A percentile compares a stretch with the other conserved stretches of the same genome.
phyloP scores from a whole-genome alignment of 2,329 filamentous ascomycete species.

The Trichophyton benhamiae region DNA sequence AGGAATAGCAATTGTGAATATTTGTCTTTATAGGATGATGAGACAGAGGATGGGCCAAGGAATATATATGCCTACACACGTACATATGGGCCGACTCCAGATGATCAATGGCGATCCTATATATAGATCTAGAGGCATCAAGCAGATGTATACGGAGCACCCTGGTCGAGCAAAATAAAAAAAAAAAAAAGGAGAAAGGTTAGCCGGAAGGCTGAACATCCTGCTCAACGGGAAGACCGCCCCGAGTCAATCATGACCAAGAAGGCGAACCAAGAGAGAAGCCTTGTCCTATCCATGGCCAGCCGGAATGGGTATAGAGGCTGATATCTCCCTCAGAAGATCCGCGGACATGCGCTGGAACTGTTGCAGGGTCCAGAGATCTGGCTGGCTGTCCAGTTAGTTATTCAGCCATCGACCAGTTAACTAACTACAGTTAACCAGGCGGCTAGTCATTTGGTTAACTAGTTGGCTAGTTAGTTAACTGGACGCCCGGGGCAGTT shows the following conservation, averaged over 20 bases:
- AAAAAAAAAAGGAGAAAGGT: neutral
- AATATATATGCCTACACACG: neutral
- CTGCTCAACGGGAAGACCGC: neutral
- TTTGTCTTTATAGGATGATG: neutral
- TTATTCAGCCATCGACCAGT: neutral
- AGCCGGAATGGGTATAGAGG: constrained; percentile 1
- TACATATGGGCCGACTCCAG: neutral
- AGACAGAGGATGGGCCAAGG: neutral
- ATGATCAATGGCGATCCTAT: neutral
- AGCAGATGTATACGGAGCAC: neutral
- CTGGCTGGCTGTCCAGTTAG: neutral
- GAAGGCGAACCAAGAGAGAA: neutral
- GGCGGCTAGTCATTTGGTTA: neutral
- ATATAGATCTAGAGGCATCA: constrained; percentile 1
- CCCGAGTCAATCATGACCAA: constrained; percentile 1
- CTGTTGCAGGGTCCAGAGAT: neutral
- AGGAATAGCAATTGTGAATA: neutral
- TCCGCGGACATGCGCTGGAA: neutral
- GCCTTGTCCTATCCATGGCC: constrained; percentile 1
- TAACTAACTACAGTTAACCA: neutral
- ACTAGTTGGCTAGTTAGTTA: no score
- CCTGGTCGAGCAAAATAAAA: neutral
- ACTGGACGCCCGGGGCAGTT: no score
- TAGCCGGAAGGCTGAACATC: constrained; percentile 1
- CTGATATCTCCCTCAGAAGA: neutral